phyloP scores from a whole-genome alignment of 1,139 yeast genomes.

The Kodamaea alishanica region DNA sequence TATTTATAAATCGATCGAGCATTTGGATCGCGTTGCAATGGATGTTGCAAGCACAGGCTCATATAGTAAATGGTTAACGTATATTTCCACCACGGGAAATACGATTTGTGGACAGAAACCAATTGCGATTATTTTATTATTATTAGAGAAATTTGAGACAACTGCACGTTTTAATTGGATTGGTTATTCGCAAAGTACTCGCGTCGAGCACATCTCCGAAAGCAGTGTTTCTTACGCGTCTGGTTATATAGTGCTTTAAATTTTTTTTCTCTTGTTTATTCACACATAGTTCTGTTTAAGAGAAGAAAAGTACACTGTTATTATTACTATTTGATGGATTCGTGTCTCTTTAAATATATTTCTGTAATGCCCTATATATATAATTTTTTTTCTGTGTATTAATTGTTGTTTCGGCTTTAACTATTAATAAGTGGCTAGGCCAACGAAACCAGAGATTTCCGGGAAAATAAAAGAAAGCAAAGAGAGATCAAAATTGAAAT shows the following conservation, averaged over 20 bases:
- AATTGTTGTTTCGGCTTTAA: no score
- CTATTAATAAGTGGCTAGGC: no score
- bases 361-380: no score
- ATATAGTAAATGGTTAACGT: constrained; percentile 58
- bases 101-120: constrained; percentile 96
- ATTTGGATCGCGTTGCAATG: constrained; percentile 70
- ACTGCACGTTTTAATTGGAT: constrained; percentile 56
- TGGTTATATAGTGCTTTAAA: constrained; percentile 48
- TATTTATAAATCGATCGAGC: constrained; percentile 69
- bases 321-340: no score
- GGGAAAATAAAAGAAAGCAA: background rate
- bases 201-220: constrained; percentile 48
- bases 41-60: constrained; percentile 52
- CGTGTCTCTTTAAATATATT: no score
- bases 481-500: background rate
- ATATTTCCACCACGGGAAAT: constrained; percentile 68
- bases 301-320: no score
- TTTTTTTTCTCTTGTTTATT: no score
- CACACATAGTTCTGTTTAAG: no score
- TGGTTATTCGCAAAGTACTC: constrained; percentile 77
- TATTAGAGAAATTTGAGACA: constrained; percentile 37
- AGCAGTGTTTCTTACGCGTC: constrained; percentile 90
- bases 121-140: constrained; percentile 55
- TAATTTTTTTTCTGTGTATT: no score
- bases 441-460: no score